Evolutionary conservation across 2,329 filamentous ascomycete species (phyloP), one percentile per base, ranked within the genome.

Genomic region (Alternaria incomplexa): DNA sequence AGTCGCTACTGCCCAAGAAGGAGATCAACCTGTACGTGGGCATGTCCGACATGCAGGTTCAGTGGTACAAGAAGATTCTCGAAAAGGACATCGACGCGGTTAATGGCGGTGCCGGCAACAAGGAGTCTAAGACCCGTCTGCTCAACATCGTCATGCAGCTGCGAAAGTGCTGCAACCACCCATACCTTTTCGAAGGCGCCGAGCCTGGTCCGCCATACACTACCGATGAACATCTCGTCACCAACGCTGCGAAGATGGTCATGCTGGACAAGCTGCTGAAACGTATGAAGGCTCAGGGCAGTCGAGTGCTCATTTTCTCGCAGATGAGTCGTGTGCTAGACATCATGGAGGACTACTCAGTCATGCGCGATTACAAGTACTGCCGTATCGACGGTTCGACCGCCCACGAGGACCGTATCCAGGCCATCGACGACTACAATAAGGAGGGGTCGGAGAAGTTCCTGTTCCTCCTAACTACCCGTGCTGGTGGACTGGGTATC

Each of bases 101-200:
- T 74, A 99, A 99, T 71, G 96, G 96, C 64, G 96, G 95, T 28
- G 93, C 91, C 67, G 96, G 96, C 54, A 99, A 97, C 83, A 91
- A 94, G 63, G 96, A 99, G 82, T 98, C 95, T 30, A 99, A 99
- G 84, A 99, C 96, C 1, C 90, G 96, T 67, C 87, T 99, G 22
- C 86, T 99, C 68, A 99, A 99, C 82, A 99, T 99, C 76, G 96
- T 99, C 72, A 99, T 99, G 96, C 96, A 99, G 81, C 87, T 99
- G 68, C 91, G 96, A 73, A 99, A 99, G 82, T 99, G 96, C 82
- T 99, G 96, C 80, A 99, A 99, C 73, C 96, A 99, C 77, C 96
- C 96, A 0, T 99, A 99, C 73, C 88, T 99, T 1, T 99, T 99
- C 71, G 96, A 99, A 78, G 96, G 96, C 58, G 96, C 96, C 10